Evolutionary conservation across 2,329 filamentous ascomycete species (phyloP), one percentile per base, ranked within the genome.

Genomic region (Aspergillus sp.): DNA sequence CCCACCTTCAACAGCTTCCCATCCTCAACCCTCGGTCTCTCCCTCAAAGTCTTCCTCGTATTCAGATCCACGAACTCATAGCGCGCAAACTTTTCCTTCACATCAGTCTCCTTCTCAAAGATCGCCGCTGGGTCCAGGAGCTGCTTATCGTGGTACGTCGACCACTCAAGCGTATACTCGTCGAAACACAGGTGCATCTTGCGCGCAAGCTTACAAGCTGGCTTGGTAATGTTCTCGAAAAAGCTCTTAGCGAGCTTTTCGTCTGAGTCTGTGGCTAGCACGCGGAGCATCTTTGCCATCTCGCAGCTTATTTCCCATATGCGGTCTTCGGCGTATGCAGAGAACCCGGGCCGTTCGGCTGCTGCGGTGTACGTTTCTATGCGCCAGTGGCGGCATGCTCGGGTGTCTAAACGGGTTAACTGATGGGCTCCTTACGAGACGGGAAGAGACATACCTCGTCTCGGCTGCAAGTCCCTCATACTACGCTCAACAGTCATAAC

Each of bases 171-270:
- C 2, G 23, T 48, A 21, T 43, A 57, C 35, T 53, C 49, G 19
- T 57, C 49, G 8, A 57, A 43, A 7, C 43, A 52, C 8, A 57
- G 37, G 19, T 57, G 49, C 43, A 57, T 52, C 21, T 49, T 52
- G 12, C 55, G 31, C 1, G 49, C 55, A 4, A 57, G 27, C 4
- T 24, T 19, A 6, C 23, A 43, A 14, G 55, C 55, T 14, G 55
- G 55, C 17, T 48, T 48, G 6, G 21, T 44, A 14, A 57, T 39
- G 1, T 11, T 17, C 19, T 57, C 43, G 8, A 48, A 40, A n/a
- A 57, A 53, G 4, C 23, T 43, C 37, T 52, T 51, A 1, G 44
- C 43, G 1, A 57, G 37, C 2, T 11, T 44, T 11, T 31, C 27
- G 35, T 27, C 37, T n/a, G 49, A 8, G 14, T 17, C 46, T 17